Evolutionary conservation across 306 rosid species (phyloP).

Genomic region (Senna tora): DNA sequence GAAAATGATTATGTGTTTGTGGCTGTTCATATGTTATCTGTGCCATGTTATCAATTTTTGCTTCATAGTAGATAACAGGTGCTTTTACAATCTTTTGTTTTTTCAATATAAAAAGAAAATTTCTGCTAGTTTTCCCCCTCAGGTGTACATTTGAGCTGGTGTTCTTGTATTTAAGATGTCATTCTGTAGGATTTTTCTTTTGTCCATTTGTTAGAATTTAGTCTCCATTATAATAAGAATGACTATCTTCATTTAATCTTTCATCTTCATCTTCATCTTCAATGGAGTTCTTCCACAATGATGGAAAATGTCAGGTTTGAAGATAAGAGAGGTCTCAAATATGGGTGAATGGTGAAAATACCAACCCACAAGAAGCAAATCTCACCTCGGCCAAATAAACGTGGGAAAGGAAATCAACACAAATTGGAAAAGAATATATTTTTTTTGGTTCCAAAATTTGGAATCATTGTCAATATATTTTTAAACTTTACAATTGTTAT

Average conservation of each 20-base stretch:
- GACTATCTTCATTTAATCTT: neutral
- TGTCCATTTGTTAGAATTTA: constrained; percentile 25
- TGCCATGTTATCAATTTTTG: constrained; percentile 75
- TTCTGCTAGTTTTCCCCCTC: constrained; percentile 20
- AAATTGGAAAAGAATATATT: no score
- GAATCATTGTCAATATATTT: no score
- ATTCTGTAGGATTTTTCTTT: constrained; percentile 15
- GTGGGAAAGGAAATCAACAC: no score
- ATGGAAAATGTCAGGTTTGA: no score
- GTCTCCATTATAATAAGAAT: constrained; percentile 19
- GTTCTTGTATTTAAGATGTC: constrained; percentile 20
- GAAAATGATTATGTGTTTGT: constrained; percentile 29
- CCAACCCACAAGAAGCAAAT: no score
- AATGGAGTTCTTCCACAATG: no score
- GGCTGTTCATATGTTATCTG: constrained; percentile 47
- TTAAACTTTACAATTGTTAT: no score
- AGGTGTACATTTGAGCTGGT: constrained; percentile 37
- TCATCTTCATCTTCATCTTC: no score
- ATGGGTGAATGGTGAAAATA: no score
- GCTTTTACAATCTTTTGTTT: constrained; percentile 14
- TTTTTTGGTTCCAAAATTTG: no score
- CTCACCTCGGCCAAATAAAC: no score
- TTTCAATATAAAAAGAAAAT: neutral
- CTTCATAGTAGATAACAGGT: constrained; percentile 62
- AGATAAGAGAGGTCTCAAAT: no score